phyloP scores from a whole-genome alignment of 441 rosid species.

The Corymbia calophylla region DNA sequence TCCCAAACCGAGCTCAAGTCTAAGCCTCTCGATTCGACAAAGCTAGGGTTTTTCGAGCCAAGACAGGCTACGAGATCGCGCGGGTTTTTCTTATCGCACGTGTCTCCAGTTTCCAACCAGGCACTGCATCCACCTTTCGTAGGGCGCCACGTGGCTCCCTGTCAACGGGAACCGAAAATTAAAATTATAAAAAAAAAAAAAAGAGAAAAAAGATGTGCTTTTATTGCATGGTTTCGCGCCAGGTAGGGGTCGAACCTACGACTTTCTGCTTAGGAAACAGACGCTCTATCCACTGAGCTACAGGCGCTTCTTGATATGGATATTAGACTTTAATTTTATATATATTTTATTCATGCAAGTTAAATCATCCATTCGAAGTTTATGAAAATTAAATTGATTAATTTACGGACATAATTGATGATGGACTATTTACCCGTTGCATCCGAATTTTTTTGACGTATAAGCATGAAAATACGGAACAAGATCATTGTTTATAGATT shows the following conservation, averaged over 20 bases:
- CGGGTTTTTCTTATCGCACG: neutral
- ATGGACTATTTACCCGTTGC: neutral
- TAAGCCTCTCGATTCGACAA: neutral
- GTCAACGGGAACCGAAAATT: neutral
- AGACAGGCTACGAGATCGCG: neutral
- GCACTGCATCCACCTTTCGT: neutral
- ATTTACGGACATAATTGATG: neutral
- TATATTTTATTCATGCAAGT: neutral
- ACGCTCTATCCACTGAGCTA: slow-evolving; percentile 97
- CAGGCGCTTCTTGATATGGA: slow-evolving; percentile 21
- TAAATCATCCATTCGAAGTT: neutral
- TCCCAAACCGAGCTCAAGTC: neutral
- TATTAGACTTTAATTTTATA: rapidly evolving
- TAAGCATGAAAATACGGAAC: neutral
- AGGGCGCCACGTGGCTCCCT: neutral
- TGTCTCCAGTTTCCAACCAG: neutral
- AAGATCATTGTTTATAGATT: neutral
- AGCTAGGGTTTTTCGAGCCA: neutral
- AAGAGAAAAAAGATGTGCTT: rapidly evolving
- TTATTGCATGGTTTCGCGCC: slow-evolving; percentile 22
- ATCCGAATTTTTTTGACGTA: neutral
- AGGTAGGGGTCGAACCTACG: slow-evolving; percentile 89
- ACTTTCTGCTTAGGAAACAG: slow-evolving; percentile 89
- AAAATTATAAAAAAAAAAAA: neutral
- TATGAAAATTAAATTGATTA: neutral